These are phyloP conservation scores for Ceratobasidium papillatum DNA, from an alignment of 1,284 basidiomycete genomes.

Conservation along the genomic window DNA sequence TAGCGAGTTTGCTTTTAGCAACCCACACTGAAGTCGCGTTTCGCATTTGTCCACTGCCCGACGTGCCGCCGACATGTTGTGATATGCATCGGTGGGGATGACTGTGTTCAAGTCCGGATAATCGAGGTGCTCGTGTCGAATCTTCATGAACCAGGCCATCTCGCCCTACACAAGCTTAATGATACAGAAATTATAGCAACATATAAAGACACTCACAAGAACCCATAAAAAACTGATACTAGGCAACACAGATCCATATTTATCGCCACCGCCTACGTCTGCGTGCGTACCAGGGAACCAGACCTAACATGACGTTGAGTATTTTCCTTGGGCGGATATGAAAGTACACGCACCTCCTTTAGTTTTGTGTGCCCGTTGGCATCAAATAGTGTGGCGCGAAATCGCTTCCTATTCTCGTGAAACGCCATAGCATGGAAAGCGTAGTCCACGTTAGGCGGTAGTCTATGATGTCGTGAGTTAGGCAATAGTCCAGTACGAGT, in stretches of 20 bases:
- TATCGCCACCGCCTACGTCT: conserved; percentile 40
- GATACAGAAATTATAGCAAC: neutral
- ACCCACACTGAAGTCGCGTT: neutral
- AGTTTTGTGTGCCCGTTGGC: neutral
- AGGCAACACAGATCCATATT: neutral
- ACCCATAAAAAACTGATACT: conserved; percentile 22
- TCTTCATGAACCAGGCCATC: neutral
- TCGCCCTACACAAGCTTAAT: neutral
- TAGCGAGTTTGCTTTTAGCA: conserved; percentile 1
- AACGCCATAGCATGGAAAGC: conserved; percentile 40
- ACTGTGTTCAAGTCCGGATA: conserved; percentile 12
- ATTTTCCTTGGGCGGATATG: neutral
- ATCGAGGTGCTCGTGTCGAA: neutral
- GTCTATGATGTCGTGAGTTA: neutral
- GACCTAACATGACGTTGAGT: neutral
- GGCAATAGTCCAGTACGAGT: neutral
- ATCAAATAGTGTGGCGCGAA: conserved; percentile 17
- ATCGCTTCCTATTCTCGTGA: conserved; percentile 36
- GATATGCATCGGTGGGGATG: conserved; percentile 19
- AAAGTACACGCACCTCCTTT: conserved; percentile 23
- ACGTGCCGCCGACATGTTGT: neutral
- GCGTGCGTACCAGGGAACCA: conserved; percentile 41
- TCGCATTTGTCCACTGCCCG: conserved; percentile 26
- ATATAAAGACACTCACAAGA: conserved; percentile 1
- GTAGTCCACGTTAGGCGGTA: conserved; percentile 33